These are phyloP conservation scores for Xylariaceae sp. DNA, from an alignment of 2,329 filamentous ascomycete genomes.

Conservation along the genomic window DNA sequence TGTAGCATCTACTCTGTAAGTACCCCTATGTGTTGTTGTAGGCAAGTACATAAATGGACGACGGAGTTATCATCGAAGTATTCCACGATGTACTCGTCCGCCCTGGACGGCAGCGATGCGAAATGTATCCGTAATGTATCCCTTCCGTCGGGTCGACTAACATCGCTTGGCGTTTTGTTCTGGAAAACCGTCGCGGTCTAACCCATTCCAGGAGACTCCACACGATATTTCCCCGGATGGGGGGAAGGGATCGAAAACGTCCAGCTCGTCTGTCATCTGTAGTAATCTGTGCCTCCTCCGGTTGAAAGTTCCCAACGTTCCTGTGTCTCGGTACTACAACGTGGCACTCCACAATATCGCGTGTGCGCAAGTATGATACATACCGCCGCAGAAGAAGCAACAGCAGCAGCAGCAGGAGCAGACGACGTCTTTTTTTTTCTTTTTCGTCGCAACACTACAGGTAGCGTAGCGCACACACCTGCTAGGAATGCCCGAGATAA, in stretches of 20 bases:
- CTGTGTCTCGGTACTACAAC: constrained; percentile 16
- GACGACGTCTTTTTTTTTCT: too few species aligned
- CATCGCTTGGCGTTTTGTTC: neutral
- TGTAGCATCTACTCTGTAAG: neutral
- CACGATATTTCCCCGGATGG: neutral
- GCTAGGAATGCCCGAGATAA: neutral
- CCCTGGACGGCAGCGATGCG: neutral
- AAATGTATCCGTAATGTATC: neutral
- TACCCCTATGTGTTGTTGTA: too few species aligned
- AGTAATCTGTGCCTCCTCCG: too few species aligned
- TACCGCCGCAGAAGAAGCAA: neutral
- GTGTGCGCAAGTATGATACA: constrained; percentile 5
- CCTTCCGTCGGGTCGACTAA: neutral
- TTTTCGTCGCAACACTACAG: constrained; percentile 1
- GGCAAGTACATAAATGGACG: too few species aligned
- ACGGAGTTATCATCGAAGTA: too few species aligned
- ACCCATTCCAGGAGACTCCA: neutral
- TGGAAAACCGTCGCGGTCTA: neutral
- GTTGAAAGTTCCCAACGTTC: neutral
- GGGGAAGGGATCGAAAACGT: neutral
- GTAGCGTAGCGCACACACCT: neutral
- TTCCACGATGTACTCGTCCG: neutral
- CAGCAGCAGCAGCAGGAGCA: too few species aligned
- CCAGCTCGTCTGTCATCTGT: constrained; percentile 5
- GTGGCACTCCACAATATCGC: constrained; percentile 16